phyloP scores from a whole-genome alignment of 495 filamentous ascomycete species.

The Neurospora tetraspora region DNA sequence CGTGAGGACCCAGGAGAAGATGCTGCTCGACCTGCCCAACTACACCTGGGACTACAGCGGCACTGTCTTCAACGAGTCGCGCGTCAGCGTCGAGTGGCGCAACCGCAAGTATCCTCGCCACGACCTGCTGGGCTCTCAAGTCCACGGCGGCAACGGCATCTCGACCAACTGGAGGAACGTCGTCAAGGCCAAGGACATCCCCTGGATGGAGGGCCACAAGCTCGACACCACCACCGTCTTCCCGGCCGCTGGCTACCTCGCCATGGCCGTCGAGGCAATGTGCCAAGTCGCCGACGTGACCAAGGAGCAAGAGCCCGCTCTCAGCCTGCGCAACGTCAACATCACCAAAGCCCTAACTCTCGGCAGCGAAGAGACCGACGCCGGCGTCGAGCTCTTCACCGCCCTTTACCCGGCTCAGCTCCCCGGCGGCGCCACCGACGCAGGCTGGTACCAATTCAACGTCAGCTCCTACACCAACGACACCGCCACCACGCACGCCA shows the following conservation, averaged over 20 bases:
- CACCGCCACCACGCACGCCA: constrained; percentile 24
- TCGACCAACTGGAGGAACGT: constrained; percentile 38
- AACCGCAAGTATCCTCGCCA: constrained; percentile 24
- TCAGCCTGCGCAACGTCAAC: constrained; percentile 17
- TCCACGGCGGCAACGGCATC: constrained; percentile 24
- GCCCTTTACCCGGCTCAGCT: neutral
- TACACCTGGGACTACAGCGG: constrained; percentile 32
- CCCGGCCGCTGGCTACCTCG: constrained; percentile 45
- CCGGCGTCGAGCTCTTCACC: constrained; percentile 15
- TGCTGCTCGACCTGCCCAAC: constrained; percentile 20
- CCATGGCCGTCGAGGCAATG: constrained; percentile 42
- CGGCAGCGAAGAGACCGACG: constrained; percentile 20
- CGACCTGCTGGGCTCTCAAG: constrained; percentile 34
- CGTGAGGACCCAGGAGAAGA: constrained; percentile 13
- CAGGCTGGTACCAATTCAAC: constrained; percentile 18
- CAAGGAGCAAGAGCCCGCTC: neutral
- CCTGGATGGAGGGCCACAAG: constrained; percentile 42
- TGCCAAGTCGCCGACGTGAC: constrained; percentile 13
- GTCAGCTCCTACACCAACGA: constrained; percentile 17
- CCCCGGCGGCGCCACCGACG: constrained; percentile 8
- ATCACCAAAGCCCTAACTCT: constrained; percentile 25
- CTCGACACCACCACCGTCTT: constrained; percentile 33
- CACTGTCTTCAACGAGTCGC: constrained; percentile 30
- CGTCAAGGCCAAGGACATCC: constrained; percentile 27
- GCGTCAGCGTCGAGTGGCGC: constrained; percentile 33